Evolutionary conservation across 768 basidiomycete genomes (phyloP), one percentile per base, ranked within the genome.

Genomic region (Boletus bicolor): DNA sequence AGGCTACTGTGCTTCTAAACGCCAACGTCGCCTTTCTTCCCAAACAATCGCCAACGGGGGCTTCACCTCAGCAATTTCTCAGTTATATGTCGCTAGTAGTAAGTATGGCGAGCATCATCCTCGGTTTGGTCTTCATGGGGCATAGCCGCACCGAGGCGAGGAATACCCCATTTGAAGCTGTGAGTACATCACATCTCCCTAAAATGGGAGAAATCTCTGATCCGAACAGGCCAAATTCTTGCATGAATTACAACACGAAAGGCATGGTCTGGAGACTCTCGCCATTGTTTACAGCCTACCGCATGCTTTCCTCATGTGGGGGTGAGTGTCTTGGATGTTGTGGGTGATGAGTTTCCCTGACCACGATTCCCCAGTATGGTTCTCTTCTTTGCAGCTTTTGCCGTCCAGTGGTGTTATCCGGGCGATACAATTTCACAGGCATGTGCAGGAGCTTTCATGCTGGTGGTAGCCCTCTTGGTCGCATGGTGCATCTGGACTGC

Each of bases 11-110:
- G 3, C 69, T 86, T 15, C 63, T 86, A 21, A 80, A 79, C 37
- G 82, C 80, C 12, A 85, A 85, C 48, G 80, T 87, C 0, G 79
- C 76, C 0, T 84, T 86, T 58, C 69, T 87, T n/a, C 78, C 82
- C 2, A 83, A 86, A 37, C 71, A 75, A 28, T 72, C 74, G 24
- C 73, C 77, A 14, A 56, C 37, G 17, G 63, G 61, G 7, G 55
- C 46, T 26, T 66, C 62, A 5, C 53, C 65, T 0, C 70, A 70
- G 0, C 75, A 80, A 43, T 72, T 77, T 26, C 64, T 77, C 14
- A 74, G 72, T 50, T 82, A 80, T 54, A 54, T 74, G 30, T 83
- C 82, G 2, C 68, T 76, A 6, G 60, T 79, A 14, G 62, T 73
- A 44, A 77, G 72, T 50, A 57, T 80, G 44, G 75, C 73, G 0